Percentiles rank a stretch among this genome's conserved stretches.
Conservation (phyloP, 805 yeast genomes). For the Candida easanensis region DNA sequence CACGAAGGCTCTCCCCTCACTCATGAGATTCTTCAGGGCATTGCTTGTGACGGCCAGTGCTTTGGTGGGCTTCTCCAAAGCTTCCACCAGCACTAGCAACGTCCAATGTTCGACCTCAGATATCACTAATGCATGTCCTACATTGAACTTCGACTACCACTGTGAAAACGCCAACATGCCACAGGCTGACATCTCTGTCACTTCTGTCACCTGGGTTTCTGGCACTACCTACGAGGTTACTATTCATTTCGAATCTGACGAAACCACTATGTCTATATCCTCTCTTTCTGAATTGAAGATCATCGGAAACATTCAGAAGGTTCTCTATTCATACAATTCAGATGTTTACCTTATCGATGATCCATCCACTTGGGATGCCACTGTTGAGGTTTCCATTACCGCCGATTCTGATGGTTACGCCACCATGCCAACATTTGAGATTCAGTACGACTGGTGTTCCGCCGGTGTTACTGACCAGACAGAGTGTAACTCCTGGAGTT, state of each 20-base stretch:
- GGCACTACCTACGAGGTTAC: constrained; percentile 17
- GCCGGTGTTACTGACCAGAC: constrained; percentile 22
- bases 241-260: constrained; percentile 12
- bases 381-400: constrained; percentile 3
- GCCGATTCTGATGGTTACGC: constrained; percentile 7
- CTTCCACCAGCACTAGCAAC: not conserved
- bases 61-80: not conserved
- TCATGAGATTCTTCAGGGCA: not conserved
- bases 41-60: constrained; percentile 1
- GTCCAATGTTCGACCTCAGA: constrained; percentile 6
- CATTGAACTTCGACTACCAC: constrained; percentile 16
- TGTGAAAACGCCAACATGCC: constrained; percentile 13
- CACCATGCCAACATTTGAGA: constrained; percentile 16
- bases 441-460: constrained; percentile 27
- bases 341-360: constrained; percentile 6
- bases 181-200: constrained; percentile 11
- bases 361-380: constrained; percentile 14
- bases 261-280: constrained; percentile 9
- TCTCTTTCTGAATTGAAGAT: constrained; percentile 21
- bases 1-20: not conserved
- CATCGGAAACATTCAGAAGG: constrained; percentile 12
- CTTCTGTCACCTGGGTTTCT: constrained; percentile 13
- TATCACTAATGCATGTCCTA: constrained; percentile 11
- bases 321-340: constrained; percentile 14
- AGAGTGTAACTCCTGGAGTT: constrained; percentile 22